Conservation (phyloP, 1,284 basidiomycete species). For the Malassezia slooffiae region DNA sequence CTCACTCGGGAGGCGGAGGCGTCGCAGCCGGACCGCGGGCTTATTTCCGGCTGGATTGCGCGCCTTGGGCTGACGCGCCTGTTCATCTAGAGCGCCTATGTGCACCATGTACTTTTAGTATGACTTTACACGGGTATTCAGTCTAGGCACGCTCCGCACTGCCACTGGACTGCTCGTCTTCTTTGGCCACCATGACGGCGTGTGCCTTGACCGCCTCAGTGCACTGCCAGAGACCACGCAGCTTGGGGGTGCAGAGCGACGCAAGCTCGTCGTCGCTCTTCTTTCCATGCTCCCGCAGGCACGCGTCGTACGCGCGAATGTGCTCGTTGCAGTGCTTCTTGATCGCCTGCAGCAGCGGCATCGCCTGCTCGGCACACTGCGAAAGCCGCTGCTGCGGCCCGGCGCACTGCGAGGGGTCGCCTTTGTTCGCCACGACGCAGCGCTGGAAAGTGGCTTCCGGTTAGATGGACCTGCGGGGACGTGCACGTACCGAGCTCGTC, state of each 20-base stretch:
- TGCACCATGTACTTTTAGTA: too few relatives aligned
- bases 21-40: background rate
- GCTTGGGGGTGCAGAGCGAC: constrained; percentile 27
- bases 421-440: constrained; percentile 35
- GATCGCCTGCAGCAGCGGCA: constrained; percentile 33
- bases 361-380: constrained; percentile 32
- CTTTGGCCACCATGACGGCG: constrained; percentile 1
- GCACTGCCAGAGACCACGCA: constrained; percentile 32
- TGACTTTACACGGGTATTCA: too few relatives aligned
- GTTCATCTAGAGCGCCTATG: background rate
- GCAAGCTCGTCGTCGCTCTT: constrained; percentile 31
- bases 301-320: constrained; percentile 36
- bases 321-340: constrained; percentile 29
- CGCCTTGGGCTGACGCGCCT: constrained; percentile 5
- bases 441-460: constrained; percentile 24
- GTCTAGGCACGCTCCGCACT: too few relatives aligned
- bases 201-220: constrained; percentile 36
- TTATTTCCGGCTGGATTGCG: constrained; percentile 3
- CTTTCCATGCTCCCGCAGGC: constrained; percentile 20
- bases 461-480: too few relatives aligned
- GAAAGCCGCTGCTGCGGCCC: constrained; percentile 25
- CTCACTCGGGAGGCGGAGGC: background rate
- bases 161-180: too few relatives aligned
- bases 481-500: constrained; percentile 4
- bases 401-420: constrained; percentile 24